A percentile compares a stretch with the other conserved stretches of the same genome.
These are phyloP conservation scores for Fraxinus albicans DNA, from an alignment of 305 asterid genomes.

Conservation along the genomic window DNA sequence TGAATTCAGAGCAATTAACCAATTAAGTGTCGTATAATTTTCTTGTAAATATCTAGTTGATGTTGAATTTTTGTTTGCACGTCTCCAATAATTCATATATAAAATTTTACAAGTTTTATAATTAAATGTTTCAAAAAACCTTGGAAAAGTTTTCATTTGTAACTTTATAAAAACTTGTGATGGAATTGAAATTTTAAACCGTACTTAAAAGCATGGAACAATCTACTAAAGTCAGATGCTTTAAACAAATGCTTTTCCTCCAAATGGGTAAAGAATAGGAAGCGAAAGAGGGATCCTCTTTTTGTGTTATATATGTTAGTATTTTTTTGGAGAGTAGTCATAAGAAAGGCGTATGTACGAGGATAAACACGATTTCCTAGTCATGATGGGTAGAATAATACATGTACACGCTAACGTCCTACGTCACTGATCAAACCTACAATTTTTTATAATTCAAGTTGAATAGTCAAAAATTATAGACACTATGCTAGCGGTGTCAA, in stretches of 20 bases:
- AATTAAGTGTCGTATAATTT: not conserved
- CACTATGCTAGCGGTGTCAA: no score
- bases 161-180: not conserved
- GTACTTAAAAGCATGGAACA: not conserved
- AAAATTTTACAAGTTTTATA: not conserved
- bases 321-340: no score
- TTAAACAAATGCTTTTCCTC: not conserved
- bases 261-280: not conserved
- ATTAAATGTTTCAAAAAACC: not conserved
- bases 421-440: no score
- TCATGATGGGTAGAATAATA: no score
- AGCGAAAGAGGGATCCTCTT: not conserved
- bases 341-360: no score
- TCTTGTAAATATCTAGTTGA: not conserved
- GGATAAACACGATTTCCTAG: no score
- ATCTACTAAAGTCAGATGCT: not conserved
- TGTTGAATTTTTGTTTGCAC: constrained; percentile 1
- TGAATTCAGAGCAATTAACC: no score
- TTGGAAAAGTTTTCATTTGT: not conserved
- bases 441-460: no score
- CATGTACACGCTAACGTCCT: no score
- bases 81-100: not conserved
- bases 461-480: no score
- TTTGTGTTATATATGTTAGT: no score
- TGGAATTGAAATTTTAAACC: not conserved